These are phyloP conservation scores for Closterium sp. DNA, from an alignment of 139 green algal species.

Conservation along the genomic window DNA sequence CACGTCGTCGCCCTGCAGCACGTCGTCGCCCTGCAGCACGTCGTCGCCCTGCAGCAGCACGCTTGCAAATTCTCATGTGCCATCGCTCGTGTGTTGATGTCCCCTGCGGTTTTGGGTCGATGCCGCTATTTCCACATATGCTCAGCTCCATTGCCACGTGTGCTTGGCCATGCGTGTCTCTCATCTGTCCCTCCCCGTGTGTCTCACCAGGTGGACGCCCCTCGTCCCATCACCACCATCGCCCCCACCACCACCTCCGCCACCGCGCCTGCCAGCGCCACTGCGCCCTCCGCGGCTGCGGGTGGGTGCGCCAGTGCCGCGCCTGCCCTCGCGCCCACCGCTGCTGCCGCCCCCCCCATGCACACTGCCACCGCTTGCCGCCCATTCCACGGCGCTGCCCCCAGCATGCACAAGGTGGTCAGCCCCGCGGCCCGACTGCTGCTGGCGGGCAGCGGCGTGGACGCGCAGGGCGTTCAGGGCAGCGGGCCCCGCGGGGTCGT, in stretches of 20 bases:
- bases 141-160: no score
- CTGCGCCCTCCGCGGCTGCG: neutral
- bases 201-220: neutral
- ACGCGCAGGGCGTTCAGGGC: neutral
- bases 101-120: no score
- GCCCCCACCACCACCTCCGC: no score
- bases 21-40: no score
- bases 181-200: neutral
- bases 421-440: neutral
- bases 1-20: no score
- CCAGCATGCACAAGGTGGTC: constrained; percentile 14
- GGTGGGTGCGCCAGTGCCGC: neutral
- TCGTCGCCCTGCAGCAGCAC: no score
- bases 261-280: no score
- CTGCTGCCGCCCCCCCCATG: neutral
- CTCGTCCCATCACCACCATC: neutral
- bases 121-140: no score
- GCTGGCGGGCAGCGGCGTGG: neutral
- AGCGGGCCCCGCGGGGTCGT: constrained; percentile 78
- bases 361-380: neutral
- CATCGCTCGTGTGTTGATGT: no score
- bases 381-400: neutral
- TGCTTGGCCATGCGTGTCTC: neutral
- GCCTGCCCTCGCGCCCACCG: neutral
- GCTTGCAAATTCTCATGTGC: no score